Conservation (phyloP, 1,284 basidiomycete species). For the Puccinia brachypodii region DNA sequence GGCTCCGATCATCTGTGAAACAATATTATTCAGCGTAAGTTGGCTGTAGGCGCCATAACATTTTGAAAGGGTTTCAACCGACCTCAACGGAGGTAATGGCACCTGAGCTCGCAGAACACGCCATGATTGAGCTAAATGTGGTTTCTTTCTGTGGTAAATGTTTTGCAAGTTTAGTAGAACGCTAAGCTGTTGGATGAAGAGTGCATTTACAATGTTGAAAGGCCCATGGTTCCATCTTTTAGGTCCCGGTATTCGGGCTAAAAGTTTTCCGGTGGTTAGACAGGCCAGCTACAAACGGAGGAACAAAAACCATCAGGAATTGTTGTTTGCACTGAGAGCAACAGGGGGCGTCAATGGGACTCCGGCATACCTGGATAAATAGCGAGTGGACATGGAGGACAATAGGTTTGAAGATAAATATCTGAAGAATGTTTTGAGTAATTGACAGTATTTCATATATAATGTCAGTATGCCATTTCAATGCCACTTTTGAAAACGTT, state of each 20-base stretch:
- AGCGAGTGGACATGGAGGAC: slow-evolving; percentile 35
- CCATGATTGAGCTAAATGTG: slow-evolving; percentile 42
- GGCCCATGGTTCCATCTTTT: slow-evolving; percentile 36
- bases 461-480: not conserved
- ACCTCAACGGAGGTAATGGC: slow-evolving; percentile 30
- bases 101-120: slow-evolving; percentile 27
- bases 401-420: slow-evolving; percentile 45
- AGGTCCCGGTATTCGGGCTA: slow-evolving; percentile 36
- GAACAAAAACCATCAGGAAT: not conserved
- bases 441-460: not conserved
- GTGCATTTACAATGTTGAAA: slow-evolving; percentile 27
- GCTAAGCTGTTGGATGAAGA: not conserved
- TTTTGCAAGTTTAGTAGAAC: not conserved
- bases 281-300: slow-evolving; percentile 29
- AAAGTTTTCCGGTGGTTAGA: slow-evolving; percentile 20
- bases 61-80: not conserved
- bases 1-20: slow-evolving; percentile 38
- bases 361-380: slow-evolving; percentile 43
- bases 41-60: not conserved
- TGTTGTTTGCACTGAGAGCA: not conserved
- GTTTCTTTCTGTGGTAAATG: slow-evolving; percentile 35
- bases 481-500: not conserved
- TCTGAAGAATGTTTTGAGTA: slow-evolving; percentile 20
- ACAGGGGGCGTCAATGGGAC: not conserved
- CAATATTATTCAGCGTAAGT: not conserved